Conservation (phyloP, 257 asterid genomes). For the Apocynum venetum region DNA sequence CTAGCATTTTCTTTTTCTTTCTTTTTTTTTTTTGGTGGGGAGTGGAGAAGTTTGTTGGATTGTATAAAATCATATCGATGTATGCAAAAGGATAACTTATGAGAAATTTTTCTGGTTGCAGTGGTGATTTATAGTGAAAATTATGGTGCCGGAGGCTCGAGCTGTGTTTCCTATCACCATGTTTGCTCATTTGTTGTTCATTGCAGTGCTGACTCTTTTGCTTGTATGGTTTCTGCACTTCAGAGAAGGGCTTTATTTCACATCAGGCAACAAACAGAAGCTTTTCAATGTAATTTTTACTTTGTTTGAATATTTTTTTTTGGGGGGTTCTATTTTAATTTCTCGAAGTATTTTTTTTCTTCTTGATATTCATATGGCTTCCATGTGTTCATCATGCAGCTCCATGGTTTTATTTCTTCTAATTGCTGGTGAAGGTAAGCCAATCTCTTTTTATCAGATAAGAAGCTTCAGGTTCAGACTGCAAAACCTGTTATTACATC, state of each 20-base stretch:
- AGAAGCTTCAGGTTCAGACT: too few relatives aligned
- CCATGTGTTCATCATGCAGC: conserved; percentile 23
- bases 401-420: conserved; percentile 51
- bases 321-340: background rate
- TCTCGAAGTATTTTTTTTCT: background rate
- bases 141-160: conserved; percentile 23
- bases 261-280: conserved; percentile 34
- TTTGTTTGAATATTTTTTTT: too few relatives aligned
- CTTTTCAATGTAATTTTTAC: conserved; percentile 44
- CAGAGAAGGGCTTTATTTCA: conserved; percentile 51
- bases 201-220: conserved; percentile 31
- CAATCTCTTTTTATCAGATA: background rate
- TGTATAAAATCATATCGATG: too few relatives aligned
- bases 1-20: too few relatives aligned
- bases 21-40: too few relatives aligned
- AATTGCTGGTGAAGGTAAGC: conserved; percentile 54
- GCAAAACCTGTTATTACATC: too few relatives aligned
- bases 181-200: conserved; percentile 46
- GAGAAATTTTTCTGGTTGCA: too few relatives aligned
- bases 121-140: too few relatives aligned
- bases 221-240: conserved; percentile 65
- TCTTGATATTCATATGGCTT: too few relatives aligned
- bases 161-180: conserved; percentile 29
- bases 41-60: too few relatives aligned
- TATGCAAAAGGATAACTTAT: too few relatives aligned